Base-by-base conservation (phyloP, 441 rosid genomes). In the Euphorbia celastroides region DNA sequence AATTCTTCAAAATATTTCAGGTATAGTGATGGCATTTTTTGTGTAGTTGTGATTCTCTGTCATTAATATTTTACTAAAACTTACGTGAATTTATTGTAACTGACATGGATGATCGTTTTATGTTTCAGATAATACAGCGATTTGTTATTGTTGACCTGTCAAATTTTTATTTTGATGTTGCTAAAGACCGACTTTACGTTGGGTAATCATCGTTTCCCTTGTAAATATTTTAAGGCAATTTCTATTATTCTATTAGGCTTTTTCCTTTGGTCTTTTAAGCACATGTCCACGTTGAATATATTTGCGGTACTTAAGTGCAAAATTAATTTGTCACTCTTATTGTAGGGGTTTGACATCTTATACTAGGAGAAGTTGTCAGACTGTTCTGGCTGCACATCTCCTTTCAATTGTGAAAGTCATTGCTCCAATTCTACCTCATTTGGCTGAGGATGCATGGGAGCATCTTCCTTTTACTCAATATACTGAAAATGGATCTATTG, bases 361-460 rank as follows among this genome's bases (percentile, higher is more conserved):
- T 83, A 86, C 99, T 7, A 80, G 99, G 84, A 85, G 84, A 89
- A 93, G 96, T 72, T 91, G 97, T 76, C 99, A 93, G 81, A 91
- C 99, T 30, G 96, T 94, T 76, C 96, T 94, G 68, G 87, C 96
- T 36, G 83, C 87, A 42, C 97, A 93, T 78, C 92, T 91, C 68
- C 80, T 91, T 72, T 84, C 96, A 44, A 81, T 93, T 69, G 77
- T 76, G 65, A 88, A 89, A 84, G 88, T 89, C 73, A 74, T 89
- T n/a, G 95, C 96, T 41, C 99, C 99, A 0, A 88, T 91, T 60
- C 70, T 93, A 72, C 99, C 99, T 73, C 99, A 93, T 81, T 74
- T 93, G 75, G 96, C 99, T 16, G 97, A 89, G 82, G 97, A 93
- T 70, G 96, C 77, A 31, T 94, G 99, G 99, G 96, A 85, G 76